Conservation (phyloP, 305 asterid genomes). For the Solanum hybrid region DNA sequence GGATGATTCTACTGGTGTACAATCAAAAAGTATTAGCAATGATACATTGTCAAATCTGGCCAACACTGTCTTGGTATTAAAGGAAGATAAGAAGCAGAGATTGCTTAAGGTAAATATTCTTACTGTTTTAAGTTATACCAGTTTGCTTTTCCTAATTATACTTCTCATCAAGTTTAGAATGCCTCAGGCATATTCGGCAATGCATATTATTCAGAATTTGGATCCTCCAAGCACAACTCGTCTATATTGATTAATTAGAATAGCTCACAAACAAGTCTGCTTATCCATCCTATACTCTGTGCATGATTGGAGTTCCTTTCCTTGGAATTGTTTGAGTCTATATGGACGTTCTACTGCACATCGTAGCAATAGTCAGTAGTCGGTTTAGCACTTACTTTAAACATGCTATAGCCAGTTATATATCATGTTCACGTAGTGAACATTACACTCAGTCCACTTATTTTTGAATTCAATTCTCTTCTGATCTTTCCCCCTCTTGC, state of each 20-base stretch:
- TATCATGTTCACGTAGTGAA: not conserved
- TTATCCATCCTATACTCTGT: not conserved
- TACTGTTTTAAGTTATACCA: not conserved
- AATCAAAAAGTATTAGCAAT: conserved; percentile 84
- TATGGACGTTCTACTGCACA: not conserved
- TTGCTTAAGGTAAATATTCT: conserved; percentile 51
- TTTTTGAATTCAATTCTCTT: not conserved
- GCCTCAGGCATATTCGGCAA: not conserved
- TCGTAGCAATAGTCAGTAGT: not conserved
- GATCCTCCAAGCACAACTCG: not conserved
- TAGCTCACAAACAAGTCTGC: not conserved
- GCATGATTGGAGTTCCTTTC: not conserved
- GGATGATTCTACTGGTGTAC: conserved; percentile 64
- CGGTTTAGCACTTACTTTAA: not conserved
- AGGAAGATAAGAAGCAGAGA: conserved; percentile 79
- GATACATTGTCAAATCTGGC: conserved; percentile 74
- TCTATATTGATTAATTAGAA: not conserved
- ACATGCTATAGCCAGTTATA: not conserved
- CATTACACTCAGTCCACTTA: not conserved
- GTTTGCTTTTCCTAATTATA: not conserved
- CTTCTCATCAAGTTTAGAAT: not conserved
- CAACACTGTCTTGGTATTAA: conserved; percentile 56
- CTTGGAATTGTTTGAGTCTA: not conserved
- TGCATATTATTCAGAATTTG: not conserved
- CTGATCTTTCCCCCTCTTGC: conserved; percentile 8